Base-by-base conservation (phyloP, 2,329 filamentous ascomycete genomes). In the Xylaria sp. region DNA sequence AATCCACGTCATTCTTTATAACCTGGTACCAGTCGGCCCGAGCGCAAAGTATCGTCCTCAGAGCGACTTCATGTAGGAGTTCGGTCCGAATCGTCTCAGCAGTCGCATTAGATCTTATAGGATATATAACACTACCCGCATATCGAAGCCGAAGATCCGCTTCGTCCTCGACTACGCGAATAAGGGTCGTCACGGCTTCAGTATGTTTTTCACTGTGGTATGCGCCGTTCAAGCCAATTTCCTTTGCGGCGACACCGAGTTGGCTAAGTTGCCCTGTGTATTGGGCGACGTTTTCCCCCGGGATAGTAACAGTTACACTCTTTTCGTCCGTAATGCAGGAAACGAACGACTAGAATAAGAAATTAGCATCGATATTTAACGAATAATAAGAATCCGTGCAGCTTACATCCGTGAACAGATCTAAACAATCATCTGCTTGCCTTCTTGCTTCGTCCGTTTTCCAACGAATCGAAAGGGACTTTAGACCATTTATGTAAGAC, bases 401-500 rank as follows among this genome's bases (percentile, higher is more conserved):
- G 10, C 61, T 1, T 40, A 64, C 61, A 48, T 58, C 61, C 3
- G 49, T 10, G 61, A 57, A 64, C 7, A 33, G 17, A 20, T 59
- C 44, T 6, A 65, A 31, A 42, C 49, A 57, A 36, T 10, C 42
- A 48, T 57, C 61, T 38, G 42, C 49, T 44, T 58, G 38, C 1
- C 26, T 31, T 36, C 49, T 57, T 11, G 53, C 38, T 36, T 2
- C 31, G 28, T 58, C 53, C 13, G 61, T 57, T 20, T 57, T 64
- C 61, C 61, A 64, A 28, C 61, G 61, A 17, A 64, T 59, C 6
- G 61, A 57, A 15, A 64, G 53, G 13, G 53, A 64, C 33, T 28
- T 49, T 15, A 53, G 7, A n/a, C 53, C 61, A 40, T 58, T 54
- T 46, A 13, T 36, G 4, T 36, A 36, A 31, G 38, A 56, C 10